phyloP scores from a whole-genome alignment of 495 filamentous ascomycete species.

The Rusavskia elegans region DNA sequence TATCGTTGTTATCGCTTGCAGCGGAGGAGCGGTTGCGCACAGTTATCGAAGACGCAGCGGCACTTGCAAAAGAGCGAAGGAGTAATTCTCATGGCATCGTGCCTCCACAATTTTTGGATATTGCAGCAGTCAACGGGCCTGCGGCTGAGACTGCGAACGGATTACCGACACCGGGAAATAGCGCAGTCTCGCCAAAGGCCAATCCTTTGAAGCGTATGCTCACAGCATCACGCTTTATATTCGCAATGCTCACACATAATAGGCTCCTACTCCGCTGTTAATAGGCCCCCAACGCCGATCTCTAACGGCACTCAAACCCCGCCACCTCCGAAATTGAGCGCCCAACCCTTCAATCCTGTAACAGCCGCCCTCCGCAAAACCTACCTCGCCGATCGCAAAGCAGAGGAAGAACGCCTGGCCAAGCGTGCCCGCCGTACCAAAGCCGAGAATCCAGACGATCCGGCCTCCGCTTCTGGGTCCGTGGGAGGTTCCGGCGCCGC shows the following conservation, averaged over 20 bases:
- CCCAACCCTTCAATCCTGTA: slow-evolving; percentile 10
- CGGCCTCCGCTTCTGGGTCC: too few relatives aligned
- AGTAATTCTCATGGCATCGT: slow-evolving; percentile 56
- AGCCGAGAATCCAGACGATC: too few relatives aligned
- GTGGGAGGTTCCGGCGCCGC: slow-evolving; percentile 23
- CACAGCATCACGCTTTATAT: neutral
- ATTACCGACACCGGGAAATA: slow-evolving; percentile 18
- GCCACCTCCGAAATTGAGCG: slow-evolving; percentile 8
- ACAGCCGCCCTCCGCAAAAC: slow-evolving; percentile 19
- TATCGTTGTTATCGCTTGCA: slow-evolving; percentile 59
- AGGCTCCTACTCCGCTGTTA: slow-evolving; percentile 23
- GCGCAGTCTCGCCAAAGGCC: slow-evolving; percentile 29
- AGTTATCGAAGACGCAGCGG: slow-evolving; percentile 54
- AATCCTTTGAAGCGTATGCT: slow-evolving; percentile 47
- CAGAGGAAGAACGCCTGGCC: slow-evolving; percentile 35
- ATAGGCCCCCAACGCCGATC: slow-evolving; percentile 6
- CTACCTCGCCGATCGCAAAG: slow-evolving; percentile 19
- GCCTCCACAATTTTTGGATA: slow-evolving; percentile 51
- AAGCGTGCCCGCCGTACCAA: slow-evolving; percentile 30
- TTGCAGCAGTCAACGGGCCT: slow-evolving; percentile 31
- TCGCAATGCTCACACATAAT: slow-evolving; percentile 8
- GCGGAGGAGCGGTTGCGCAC: slow-evolving; percentile 54
- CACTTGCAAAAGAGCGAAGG: slow-evolving; percentile 46
- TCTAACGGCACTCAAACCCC: slow-evolving; percentile 13
- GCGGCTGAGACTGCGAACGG: slow-evolving; percentile 14